phyloP scores from a whole-genome alignment of 2,329 filamentous ascomycete genomes.

The Exophiala dermatitidis region DNA sequence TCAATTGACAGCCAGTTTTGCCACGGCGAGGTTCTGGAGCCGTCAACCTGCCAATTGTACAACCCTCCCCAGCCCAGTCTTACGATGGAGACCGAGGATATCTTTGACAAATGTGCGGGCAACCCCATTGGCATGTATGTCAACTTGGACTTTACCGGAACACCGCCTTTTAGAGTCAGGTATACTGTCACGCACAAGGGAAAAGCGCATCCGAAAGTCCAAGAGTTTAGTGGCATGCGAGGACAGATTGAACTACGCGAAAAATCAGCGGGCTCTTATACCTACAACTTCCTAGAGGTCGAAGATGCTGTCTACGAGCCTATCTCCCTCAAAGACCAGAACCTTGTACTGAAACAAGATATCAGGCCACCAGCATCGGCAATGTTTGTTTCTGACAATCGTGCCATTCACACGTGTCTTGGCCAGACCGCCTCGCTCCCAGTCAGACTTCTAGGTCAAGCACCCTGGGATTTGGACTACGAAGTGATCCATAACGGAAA shows the following conservation, averaged over 20 bases:
- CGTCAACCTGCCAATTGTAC: slow-evolving; percentile 82
- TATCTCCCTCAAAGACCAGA: slow-evolving; percentile 54
- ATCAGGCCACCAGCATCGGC: slow-evolving; percentile 90
- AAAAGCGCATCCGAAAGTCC: slow-evolving; percentile 44
- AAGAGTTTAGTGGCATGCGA: slow-evolving; percentile 62
- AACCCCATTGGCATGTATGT: slow-evolving; percentile 87
- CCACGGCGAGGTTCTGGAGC: slow-evolving; percentile 81
- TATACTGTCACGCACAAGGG: slow-evolving; percentile 65
- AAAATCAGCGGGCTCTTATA: slow-evolving; percentile 71
- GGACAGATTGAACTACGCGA: slow-evolving; percentile 82
- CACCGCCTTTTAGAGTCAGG: slow-evolving; percentile 76
- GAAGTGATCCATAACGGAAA: slow-evolving; percentile 87
- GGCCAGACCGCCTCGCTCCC: slow-evolving; percentile 71
- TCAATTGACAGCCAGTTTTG: slow-evolving; percentile 75
- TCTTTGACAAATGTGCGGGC: slow-evolving; percentile 90
- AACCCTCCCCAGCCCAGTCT: slow-evolving; percentile 85
- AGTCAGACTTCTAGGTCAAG: slow-evolving; percentile 69
- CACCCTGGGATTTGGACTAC: slow-evolving; percentile 84
- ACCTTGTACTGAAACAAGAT: slow-evolving; percentile 68
- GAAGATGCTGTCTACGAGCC: slow-evolving; percentile 73
- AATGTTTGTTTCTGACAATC: slow-evolving; percentile 52
- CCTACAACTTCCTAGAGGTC: slow-evolving; percentile 75
- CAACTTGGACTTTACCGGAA: slow-evolving; percentile 82
- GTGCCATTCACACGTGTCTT: slow-evolving; percentile 63
- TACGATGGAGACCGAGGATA: slow-evolving; percentile 65